Evolutionary conservation across 768 basidiomycete species (phyloP).

Genomic region (Termitomyces sp.): DNA sequence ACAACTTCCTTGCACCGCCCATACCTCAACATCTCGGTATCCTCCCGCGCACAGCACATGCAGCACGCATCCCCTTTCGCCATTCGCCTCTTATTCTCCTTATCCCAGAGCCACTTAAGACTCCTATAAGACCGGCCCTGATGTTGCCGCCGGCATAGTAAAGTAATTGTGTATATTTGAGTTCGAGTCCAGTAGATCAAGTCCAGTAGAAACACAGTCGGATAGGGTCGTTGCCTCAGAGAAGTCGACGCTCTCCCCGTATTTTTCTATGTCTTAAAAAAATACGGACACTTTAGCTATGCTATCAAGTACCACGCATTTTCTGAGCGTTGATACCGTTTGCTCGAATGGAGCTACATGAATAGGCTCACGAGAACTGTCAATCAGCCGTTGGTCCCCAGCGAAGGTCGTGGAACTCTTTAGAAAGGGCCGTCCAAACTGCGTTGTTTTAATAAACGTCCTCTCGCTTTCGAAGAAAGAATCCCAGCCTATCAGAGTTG

Average conservation of each 20-base stretch:
- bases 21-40: conserved; percentile 22
- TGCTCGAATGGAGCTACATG: conserved; percentile 18
- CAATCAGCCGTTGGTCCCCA: conserved; percentile 40
- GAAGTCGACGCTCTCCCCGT: conserved; percentile 25
- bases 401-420: conserved; percentile 25
- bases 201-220: conserved; percentile 30
- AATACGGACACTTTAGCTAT: conserved; percentile 27
- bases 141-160: conserved; percentile 36
- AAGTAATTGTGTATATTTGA: conserved; percentile 35
- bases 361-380: conserved; percentile 29
- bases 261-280: too few species aligned
- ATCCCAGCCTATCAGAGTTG: background rate
- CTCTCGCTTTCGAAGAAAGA: background rate
- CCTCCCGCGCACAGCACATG: conserved; percentile 27
- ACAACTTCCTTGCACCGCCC: conserved; percentile 27
- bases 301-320: conserved; percentile 28
- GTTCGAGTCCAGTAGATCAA: conserved; percentile 32
- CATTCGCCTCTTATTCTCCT: conserved; percentile 26
- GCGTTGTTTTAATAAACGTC: background rate
- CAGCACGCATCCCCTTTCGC: conserved; percentile 22
- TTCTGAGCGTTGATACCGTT: conserved; percentile 18
- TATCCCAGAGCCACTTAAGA: conserved; percentile 17
- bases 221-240: conserved; percentile 36
- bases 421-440: conserved; percentile 15
- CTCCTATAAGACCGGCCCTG: conserved; percentile 29